phyloP scores from a whole-genome alignment of 352 stramenopile species.

The Phytophthora sojae region DNA sequence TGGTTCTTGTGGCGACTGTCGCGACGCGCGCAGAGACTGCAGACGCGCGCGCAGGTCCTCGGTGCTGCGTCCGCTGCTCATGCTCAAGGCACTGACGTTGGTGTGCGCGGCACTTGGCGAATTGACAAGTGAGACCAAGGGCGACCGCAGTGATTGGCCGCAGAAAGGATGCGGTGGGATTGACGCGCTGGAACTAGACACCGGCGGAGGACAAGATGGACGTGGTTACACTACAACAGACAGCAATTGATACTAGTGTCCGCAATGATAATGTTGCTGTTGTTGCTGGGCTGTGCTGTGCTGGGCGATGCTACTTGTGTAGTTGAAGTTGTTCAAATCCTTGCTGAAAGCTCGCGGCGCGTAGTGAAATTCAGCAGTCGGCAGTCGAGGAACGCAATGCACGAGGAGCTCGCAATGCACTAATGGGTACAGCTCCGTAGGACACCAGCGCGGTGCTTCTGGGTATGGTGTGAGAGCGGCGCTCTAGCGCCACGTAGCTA shows the following conservation, averaged over 20 bases:
- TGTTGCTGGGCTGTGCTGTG: no score
- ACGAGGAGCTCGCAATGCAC: background rate
- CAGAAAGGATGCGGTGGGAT: slow-evolving; percentile 6
- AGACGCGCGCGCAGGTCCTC: slow-evolving; percentile 25
- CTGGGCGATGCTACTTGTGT: background rate
- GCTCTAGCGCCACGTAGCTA: background rate
- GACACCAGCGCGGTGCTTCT: slow-evolving; percentile 13
- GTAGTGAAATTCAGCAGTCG: slow-evolving; percentile 24
- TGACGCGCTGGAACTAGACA: background rate
- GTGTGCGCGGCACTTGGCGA: slow-evolving; percentile 6
- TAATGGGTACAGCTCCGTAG: slow-evolving; percentile 13
- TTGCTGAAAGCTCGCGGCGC: background rate
- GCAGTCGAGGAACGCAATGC: background rate
- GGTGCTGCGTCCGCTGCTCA: slow-evolving; percentile 3
- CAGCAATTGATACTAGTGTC: background rate
- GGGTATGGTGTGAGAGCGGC: background rate
- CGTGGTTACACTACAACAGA: background rate
- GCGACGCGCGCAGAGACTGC: slow-evolving; percentile 16
- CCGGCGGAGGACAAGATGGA: background rate
- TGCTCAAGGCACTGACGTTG: background rate
- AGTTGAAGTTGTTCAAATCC: slow-evolving; percentile 13
- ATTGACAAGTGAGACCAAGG: slow-evolving; percentile 8
- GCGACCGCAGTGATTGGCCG: background rate
- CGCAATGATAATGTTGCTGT: no score
- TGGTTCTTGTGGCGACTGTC: slow-evolving; percentile 8